Evolutionary conservation across 805 yeast genomes (phyloP).

Genomic region (Wickerhamiella lipophila): DNA sequence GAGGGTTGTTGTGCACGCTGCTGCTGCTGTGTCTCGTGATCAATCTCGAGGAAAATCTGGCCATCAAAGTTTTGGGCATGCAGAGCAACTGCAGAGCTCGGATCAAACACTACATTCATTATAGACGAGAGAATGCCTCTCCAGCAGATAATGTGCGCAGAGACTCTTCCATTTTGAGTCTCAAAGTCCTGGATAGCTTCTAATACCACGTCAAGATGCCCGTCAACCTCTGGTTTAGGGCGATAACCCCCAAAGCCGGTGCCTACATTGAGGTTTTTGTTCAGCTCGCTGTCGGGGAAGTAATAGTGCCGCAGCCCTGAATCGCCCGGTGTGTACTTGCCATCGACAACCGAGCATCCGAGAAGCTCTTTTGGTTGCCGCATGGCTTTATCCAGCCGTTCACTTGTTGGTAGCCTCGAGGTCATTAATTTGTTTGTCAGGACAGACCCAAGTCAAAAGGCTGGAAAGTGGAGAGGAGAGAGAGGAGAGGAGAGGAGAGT

Average conservation of each 20-base stretch:
- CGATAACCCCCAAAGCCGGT: conserved; percentile 52
- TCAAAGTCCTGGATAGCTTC: conserved; percentile 47
- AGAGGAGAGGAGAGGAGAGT: too few relatives aligned
- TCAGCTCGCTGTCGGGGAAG: conserved; percentile 57
- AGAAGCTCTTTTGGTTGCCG: conserved; percentile 77
- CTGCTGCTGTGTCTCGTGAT: conserved; percentile 20
- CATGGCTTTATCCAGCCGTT: conserved; percentile 39
- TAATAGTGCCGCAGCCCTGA: conserved; percentile 58
- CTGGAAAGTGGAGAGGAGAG: neutral
- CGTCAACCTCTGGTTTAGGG: conserved; percentile 30
- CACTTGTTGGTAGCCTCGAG: conserved; percentile 19
- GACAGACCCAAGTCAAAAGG: too few relatives aligned
- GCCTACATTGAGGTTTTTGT: conserved; percentile 45
- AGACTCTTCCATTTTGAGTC: conserved; percentile 31
- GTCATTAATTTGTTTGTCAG: conserved; percentile 1
- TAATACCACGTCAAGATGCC: conserved; percentile 47
- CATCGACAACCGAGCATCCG: conserved; percentile 48
- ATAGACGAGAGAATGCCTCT: conserved; percentile 73
- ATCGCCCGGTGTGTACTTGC: conserved; percentile 35
- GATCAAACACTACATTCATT: conserved; percentile 51
- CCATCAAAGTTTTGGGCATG: conserved; percentile 56
- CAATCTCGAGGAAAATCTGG: conserved; percentile 34
- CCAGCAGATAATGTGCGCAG: conserved; percentile 64
- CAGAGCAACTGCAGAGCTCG: conserved; percentile 44
- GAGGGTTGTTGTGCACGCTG: conserved; percentile 15